Evolutionary conservation across 2,329 filamentous ascomycete genomes (phyloP).

Genomic region (Ramichloridium luteum): DNA sequence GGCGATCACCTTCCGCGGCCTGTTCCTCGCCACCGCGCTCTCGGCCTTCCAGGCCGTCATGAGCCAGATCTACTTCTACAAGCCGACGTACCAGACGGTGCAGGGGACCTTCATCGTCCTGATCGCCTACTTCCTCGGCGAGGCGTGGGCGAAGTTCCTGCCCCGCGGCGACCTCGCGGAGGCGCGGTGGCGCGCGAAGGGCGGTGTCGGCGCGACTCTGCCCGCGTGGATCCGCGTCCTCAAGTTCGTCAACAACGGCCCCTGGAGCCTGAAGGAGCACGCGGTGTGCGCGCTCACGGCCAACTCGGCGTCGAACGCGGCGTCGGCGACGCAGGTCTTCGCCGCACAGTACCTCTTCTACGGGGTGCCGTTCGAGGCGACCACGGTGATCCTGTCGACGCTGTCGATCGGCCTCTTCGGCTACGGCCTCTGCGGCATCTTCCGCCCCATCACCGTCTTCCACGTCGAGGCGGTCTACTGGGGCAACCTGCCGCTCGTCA

Average conservation of each 20-base stretch:
- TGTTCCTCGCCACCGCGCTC: constrained; percentile 39
- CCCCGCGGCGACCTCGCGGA: constrained; percentile 42
- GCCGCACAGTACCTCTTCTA: constrained; percentile 40
- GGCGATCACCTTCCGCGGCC: constrained; percentile 41
- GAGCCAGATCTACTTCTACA: constrained; percentile 45
- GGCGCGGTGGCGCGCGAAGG: constrained; percentile 34
- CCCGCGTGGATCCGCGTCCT: constrained; percentile 32
- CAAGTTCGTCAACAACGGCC: constrained; percentile 40
- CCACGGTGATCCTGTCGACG: constrained; percentile 37
- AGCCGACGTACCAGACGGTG: constrained; percentile 39
- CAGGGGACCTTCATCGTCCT: constrained; percentile 46
- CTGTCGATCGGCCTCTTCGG: constrained; percentile 46
- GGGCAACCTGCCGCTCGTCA: constrained; percentile 41
- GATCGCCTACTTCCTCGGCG: constrained; percentile 45
- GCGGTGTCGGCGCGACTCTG: constrained; percentile 28
- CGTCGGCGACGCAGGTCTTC: constrained; percentile 24
- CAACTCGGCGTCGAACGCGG: constrained; percentile 28
- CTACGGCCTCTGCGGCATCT: constrained; percentile 41
- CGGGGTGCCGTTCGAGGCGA: constrained; percentile 33
- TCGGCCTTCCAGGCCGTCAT: constrained; percentile 44
- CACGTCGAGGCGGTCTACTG: constrained; percentile 47
- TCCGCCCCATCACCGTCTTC: constrained; percentile 44
- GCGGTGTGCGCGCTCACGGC: constrained; percentile 14
- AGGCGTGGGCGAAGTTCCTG: constrained; percentile 35
- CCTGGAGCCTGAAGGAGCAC: constrained; percentile 47